phyloP scores from a whole-genome alignment of 2,329 filamentous ascomycete species.

The Venturia oleaginea region DNA sequence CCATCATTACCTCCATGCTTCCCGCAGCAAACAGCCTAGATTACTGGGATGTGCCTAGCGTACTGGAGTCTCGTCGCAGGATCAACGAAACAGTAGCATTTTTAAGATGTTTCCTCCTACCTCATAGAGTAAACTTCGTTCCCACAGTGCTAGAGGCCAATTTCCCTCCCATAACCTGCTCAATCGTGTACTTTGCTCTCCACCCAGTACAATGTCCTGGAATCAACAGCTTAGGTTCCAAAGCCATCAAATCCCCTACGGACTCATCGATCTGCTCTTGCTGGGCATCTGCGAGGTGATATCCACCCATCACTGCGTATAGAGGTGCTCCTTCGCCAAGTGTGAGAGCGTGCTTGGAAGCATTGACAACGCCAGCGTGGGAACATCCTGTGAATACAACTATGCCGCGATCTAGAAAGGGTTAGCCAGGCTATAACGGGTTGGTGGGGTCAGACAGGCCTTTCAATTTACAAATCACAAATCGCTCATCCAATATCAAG shows the following conservation, averaged over 20 bases:
- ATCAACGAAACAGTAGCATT: too few relatives aligned
- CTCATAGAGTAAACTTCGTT: constrained; percentile 16
- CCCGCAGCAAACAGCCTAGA: too few relatives aligned
- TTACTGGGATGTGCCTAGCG: too few relatives aligned
- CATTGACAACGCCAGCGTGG: constrained; percentile 47
- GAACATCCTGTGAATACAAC: constrained; percentile 49
- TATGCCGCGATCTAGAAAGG: constrained; percentile 37
- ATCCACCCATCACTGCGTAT: constrained; percentile 45
- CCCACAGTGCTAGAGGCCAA: constrained; percentile 45
- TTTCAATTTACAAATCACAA: constrained; percentile 45
- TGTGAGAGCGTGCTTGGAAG: constrained; percentile 37
- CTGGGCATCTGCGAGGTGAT: constrained; percentile 42
- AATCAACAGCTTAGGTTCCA: constrained; percentile 41
- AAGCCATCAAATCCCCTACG: constrained; percentile 38
- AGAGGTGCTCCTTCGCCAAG: constrained; percentile 32
- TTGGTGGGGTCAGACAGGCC: constrained; percentile 24
- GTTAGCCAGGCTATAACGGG: constrained; percentile 1
- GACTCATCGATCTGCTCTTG: constrained; percentile 36
- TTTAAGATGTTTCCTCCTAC: not conserved
- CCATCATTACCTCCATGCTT: too few relatives aligned
- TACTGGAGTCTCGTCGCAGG: too few relatives aligned
- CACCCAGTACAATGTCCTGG: constrained; percentile 50
- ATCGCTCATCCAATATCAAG: constrained; percentile 43
- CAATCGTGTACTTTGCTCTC: constrained; percentile 45
- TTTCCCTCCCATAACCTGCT: constrained; percentile 41